Evolutionary conservation across 140 eudicot species (phyloP).

Genomic region (Bidens hawaiensis): DNA sequence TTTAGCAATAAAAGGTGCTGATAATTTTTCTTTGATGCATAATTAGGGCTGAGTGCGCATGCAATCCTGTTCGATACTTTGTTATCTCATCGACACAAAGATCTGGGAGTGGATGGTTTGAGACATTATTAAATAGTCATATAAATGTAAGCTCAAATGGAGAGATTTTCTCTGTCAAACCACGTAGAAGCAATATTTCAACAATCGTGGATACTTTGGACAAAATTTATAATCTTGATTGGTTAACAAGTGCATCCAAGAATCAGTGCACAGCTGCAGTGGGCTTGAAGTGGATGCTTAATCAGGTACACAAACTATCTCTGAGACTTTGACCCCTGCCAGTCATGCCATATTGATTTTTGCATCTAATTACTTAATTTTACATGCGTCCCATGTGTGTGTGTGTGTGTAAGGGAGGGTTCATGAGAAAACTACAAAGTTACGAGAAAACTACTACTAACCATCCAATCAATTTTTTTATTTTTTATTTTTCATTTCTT

Average conservation of each 20-base stretch:
- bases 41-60: constrained; percentile 45
- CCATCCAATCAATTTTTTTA: too few species aligned
- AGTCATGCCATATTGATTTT: neutral
- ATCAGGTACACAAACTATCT: constrained; percentile 42
- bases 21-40: constrained; percentile 9
- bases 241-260: constrained; percentile 59
- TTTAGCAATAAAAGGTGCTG: constrained; percentile 12
- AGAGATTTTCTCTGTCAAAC: constrained; percentile 53
- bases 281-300: constrained; percentile 66
- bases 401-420: too few species aligned
- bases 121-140: constrained; percentile 58
- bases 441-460: too few species aligned
- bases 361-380: neutral
- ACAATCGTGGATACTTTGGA: constrained; percentile 52
- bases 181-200: constrained; percentile 45
- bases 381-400: neutral
- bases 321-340: neutral
- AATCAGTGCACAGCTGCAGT: constrained; percentile 56
- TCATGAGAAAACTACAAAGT: too few species aligned
- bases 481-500: too few species aligned
- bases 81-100: constrained; percentile 57
- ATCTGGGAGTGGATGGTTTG: constrained; percentile 73
- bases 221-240: constrained; percentile 49
- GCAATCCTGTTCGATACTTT: constrained; percentile 53
- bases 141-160: constrained; percentile 52